Percentiles rank a stretch among this genome's conserved stretches.
These are phyloP conservation scores for Pythium chondricola DNA, from an alignment of 352 stramenopile genomes.

Conservation along the genomic window DNA sequence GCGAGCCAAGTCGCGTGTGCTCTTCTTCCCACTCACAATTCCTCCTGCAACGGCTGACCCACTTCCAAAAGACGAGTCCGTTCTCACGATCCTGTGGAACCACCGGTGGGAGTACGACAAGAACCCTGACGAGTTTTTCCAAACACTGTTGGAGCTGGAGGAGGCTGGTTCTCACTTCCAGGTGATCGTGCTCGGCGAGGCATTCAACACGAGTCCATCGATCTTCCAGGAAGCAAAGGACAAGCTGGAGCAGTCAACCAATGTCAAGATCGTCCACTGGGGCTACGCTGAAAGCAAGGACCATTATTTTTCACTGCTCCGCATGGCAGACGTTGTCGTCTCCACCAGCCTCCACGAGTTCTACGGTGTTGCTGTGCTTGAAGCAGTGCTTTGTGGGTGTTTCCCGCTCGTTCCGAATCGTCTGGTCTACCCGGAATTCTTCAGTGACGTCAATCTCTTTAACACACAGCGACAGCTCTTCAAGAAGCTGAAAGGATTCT, in stretches of 20 bases:
- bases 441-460: constrained; percentile 24
- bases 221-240: constrained; percentile 22
- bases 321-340: constrained; percentile 33
- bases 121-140: constrained; percentile 44
- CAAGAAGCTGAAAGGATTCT: constrained; percentile 40
- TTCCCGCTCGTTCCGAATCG: constrained; percentile 44
- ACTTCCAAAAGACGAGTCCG: background rate
- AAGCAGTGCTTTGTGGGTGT: constrained; percentile 39
- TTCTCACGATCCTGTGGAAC: constrained; percentile 41
- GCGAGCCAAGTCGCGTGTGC: constrained; percentile 25
- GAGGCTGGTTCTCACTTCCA: constrained; percentile 15
- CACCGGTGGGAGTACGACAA: constrained; percentile 64
- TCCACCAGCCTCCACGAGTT: constrained; percentile 56
- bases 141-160: constrained; percentile 31
- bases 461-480: constrained; percentile 39
- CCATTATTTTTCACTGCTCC: constrained; percentile 33
- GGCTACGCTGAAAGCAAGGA: constrained; percentile 24
- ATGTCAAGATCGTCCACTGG: constrained; percentile 32
- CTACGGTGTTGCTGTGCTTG: constrained; percentile 43
- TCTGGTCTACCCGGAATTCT: constrained; percentile 48
- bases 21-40: constrained; percentile 35
- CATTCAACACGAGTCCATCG: constrained; percentile 20
- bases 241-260: constrained; percentile 16
- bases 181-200: constrained; percentile 42
- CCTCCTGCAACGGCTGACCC: constrained; percentile 3